Evolutionary conservation across 2,329 filamentous ascomycete genomes (phyloP).

Genomic region (Xylariaceae sp.): DNA sequence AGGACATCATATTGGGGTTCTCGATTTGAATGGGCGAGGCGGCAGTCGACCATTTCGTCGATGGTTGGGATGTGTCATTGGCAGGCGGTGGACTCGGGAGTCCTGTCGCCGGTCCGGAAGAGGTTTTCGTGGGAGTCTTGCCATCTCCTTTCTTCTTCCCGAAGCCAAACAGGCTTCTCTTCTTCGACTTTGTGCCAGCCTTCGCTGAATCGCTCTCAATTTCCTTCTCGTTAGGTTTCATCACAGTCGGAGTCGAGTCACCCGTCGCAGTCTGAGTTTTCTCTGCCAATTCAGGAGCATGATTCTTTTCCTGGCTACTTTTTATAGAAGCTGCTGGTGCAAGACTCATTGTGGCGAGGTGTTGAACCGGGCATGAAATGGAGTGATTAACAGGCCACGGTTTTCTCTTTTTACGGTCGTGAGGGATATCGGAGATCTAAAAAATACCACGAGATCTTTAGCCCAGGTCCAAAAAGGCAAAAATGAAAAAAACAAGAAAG

Average conservation of each 20-base stretch:
- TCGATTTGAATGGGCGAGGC: slow-evolving; percentile 48
- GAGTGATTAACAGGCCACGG: slow-evolving; percentile 25
- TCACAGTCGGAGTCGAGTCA: slow-evolving; percentile 40
- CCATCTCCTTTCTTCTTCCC: slow-evolving; percentile 63
- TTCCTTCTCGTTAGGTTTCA: slow-evolving; percentile 29
- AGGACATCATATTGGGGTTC: slow-evolving; percentile 51
- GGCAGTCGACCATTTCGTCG: slow-evolving; percentile 43
- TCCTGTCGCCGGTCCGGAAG: slow-evolving; percentile 35
- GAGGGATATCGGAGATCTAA: slow-evolving; percentile 28
- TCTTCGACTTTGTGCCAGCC: slow-evolving; percentile 49
- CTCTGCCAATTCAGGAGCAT: slow-evolving; percentile 31
- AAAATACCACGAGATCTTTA: slow-evolving; percentile 27
- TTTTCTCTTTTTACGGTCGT: too few species aligned
- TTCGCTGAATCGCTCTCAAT: slow-evolving; percentile 37
- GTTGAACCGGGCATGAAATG: slow-evolving; percentile 15
- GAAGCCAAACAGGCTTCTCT: slow-evolving; percentile 62
- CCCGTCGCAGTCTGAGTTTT: slow-evolving; percentile 22
- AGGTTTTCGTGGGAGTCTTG: slow-evolving; percentile 39
- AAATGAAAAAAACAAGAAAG: too few species aligned
- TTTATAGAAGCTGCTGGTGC: slow-evolving; percentile 37
- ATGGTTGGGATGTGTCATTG: slow-evolving; percentile 39
- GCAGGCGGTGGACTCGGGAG: slow-evolving; percentile 38
- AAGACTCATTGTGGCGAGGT: slow-evolving; percentile 34
- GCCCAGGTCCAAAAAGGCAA: slow-evolving; percentile 35
- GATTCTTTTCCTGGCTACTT: slow-evolving; percentile 28